Conservation (phyloP, 2,329 filamentous ascomycete genomes). For the Aspergillus oerlinghausenensis region DNA sequence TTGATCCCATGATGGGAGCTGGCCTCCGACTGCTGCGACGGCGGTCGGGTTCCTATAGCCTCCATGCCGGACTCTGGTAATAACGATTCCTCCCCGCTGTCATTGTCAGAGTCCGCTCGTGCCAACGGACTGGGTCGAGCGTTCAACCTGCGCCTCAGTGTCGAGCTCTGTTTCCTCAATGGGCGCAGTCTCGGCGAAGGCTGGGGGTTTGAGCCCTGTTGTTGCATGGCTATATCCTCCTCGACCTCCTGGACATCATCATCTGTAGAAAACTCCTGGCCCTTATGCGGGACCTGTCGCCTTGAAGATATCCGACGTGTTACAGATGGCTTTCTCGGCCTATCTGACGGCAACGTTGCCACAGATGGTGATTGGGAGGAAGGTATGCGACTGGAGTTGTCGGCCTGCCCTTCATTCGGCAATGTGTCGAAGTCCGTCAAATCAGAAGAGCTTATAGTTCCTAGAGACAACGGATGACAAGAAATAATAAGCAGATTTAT, state of each 20-base stretch:
- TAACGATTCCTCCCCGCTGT: conserved; percentile 36
- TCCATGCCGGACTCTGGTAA: conserved; percentile 27
- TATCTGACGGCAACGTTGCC: conserved; percentile 28
- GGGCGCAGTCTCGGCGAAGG: conserved; percentile 33
- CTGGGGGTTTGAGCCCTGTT: conserved; percentile 27
- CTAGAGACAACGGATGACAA: conserved; percentile 11
- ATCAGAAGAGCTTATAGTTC: conserved; percentile 27
- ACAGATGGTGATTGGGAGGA: conserved; percentile 44
- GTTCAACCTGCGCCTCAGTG: conserved; percentile 36
- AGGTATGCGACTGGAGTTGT: conserved; percentile 27
- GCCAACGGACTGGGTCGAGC: conserved; percentile 28
- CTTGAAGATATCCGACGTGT: conserved; percentile 71
- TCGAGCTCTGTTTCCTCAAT: conserved; percentile 33
- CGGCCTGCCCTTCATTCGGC: conserved; percentile 28
- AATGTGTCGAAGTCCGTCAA: conserved; percentile 17
- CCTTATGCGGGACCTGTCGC: conserved; percentile 66
- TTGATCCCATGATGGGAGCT: conserved; percentile 27
- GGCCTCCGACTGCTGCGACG: conserved; percentile 17
- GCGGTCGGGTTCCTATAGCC: conserved; percentile 15
- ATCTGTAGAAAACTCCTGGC: conserved; percentile 85
- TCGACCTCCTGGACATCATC: conserved; percentile 80
- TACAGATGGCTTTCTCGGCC: conserved; percentile 68
- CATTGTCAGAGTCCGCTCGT: conserved; percentile 34
- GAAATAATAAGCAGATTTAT: neutral
- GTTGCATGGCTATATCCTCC: conserved; percentile 54